These are phyloP conservation scores for Aspergillus diversus DNA, from an alignment of 495 filamentous ascomycete genomes.

Conservation along the genomic window DNA sequence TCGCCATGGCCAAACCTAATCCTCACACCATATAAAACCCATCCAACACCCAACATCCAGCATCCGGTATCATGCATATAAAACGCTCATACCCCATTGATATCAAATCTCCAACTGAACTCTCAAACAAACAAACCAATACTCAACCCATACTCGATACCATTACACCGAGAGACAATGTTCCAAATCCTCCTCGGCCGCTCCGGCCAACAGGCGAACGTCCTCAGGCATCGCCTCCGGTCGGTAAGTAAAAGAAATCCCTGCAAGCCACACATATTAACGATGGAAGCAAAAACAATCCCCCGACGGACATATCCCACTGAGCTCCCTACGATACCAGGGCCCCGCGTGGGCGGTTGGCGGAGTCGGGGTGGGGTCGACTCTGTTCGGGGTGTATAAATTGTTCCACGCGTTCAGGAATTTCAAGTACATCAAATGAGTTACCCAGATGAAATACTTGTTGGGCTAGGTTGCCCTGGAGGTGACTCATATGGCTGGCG, in stretches of 20 bases:
- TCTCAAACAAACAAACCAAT: too few relatives aligned
- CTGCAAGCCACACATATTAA: not conserved
- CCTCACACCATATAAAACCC: too few relatives aligned
- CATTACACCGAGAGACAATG: constrained; percentile 5
- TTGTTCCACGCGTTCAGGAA: constrained; percentile 37
- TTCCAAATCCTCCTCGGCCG: constrained; percentile 24
- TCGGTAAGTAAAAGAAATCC: constrained; percentile 6
- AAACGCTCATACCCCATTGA: too few relatives aligned
- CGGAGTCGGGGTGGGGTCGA: constrained; percentile 37
- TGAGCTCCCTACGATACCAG: constrained; percentile 33
- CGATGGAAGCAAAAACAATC: constrained; percentile 2
- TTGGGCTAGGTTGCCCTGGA: not conserved
- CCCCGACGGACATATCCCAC: constrained; percentile 23
- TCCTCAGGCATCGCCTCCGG: constrained; percentile 15
- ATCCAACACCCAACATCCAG: too few relatives aligned
- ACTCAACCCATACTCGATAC: too few relatives aligned
- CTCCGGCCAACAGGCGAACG: constrained; percentile 15
- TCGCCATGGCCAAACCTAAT: too few relatives aligned
- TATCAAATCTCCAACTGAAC: too few relatives aligned
- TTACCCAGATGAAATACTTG: not conserved
- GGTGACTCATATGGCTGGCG: not conserved
- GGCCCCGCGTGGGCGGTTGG: constrained; percentile 37
- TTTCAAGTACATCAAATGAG: constrained; percentile 31
- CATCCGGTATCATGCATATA: too few relatives aligned
- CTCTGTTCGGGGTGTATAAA: constrained; percentile 33